phyloP scores from a whole-genome alignment of 1,284 basidiomycete genomes.

The Ganoderma lucidum region DNA sequence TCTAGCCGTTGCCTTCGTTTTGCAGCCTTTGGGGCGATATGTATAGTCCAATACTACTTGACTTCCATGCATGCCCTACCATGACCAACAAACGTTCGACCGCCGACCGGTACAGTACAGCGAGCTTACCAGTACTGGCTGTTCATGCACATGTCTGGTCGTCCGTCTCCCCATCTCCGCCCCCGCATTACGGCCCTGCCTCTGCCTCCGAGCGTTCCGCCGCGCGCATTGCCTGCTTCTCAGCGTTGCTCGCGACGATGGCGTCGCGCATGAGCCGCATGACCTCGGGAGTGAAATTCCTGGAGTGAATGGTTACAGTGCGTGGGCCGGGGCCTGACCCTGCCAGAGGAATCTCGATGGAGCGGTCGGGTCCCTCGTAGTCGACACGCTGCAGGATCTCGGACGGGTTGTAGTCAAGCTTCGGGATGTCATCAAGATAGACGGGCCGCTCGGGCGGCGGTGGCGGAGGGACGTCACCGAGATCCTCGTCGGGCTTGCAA shows the following conservation, averaged over 20 bases:
- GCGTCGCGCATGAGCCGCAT: constrained; percentile 16
- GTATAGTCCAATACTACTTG: no score
- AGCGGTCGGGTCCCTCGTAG: constrained; percentile 15
- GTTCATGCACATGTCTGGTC: background rate
- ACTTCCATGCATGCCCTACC: background rate
- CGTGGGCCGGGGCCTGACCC: background rate
- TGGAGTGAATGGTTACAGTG: constrained; percentile 5
- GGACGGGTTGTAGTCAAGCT: background rate
- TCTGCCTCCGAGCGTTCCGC: background rate
- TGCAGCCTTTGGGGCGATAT: no score
- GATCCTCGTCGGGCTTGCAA: constrained; percentile 17
- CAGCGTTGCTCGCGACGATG: constrained; percentile 2
- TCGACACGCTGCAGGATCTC: constrained; percentile 1
- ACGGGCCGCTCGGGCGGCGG: background rate
- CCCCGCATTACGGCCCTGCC: background rate
- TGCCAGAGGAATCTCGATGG: constrained; percentile 13
- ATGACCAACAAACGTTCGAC: background rate
- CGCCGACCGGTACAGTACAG: background rate
- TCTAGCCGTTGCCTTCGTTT: no score
- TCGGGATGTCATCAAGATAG: background rate
- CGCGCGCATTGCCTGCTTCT: constrained; percentile 2
- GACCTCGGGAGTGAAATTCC: constrained; percentile 11
- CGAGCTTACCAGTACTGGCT: background rate
- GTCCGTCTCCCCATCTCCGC: background rate
- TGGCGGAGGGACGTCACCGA: background rate